These are phyloP conservation scores for Fusarium pseudonygamai DNA, from an alignment of 2,329 filamentous ascomycete species.

Conservation along the genomic window DNA sequence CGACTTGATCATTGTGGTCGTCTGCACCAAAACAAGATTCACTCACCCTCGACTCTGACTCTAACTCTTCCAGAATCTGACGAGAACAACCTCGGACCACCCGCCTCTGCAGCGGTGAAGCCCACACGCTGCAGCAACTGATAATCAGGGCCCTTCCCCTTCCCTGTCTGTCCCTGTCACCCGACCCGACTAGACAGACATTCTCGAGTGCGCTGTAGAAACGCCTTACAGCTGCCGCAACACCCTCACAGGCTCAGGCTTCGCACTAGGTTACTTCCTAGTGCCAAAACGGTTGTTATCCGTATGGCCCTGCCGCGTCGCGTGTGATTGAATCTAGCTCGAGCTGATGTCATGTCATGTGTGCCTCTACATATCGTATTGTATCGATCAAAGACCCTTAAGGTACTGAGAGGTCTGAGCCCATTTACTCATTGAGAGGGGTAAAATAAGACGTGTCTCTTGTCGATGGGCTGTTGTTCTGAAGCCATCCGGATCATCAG, in stretches of 20 bases:
- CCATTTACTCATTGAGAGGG: background rate
- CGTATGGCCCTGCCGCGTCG: constrained; percentile 21
- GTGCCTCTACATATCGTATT: background rate
- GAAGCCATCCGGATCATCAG: constrained; percentile 10
- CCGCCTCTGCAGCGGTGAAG: constrained; percentile 31
- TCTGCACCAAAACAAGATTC: constrained; percentile 28
- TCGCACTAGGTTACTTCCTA: constrained; percentile 12
- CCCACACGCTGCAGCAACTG: background rate
- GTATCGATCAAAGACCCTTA: constrained; percentile 13
- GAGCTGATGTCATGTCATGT: constrained; percentile 36
- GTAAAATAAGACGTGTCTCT: constrained; percentile 11
- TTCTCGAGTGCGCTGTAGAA: background rate
- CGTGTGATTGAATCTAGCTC: constrained; percentile 16
- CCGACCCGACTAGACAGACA: background rate
- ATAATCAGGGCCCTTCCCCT: constrained; percentile 2
- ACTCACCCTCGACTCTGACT: background rate
- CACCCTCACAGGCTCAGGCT: background rate
- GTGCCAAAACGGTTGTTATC: constrained; percentile 17
- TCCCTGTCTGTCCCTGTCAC: background rate
- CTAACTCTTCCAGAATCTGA: constrained; percentile 21
- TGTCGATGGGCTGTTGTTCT: constrained; percentile 10
- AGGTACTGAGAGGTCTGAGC: constrained; percentile 16
- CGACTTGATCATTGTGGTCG: constrained; percentile 3
- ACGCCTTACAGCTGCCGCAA: constrained; percentile 2
- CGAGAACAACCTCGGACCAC: constrained; percentile 19